These are phyloP conservation scores for Fragaria iinumae DNA, from an alignment of 306 rosid genomes.

Conservation along the genomic window DNA sequence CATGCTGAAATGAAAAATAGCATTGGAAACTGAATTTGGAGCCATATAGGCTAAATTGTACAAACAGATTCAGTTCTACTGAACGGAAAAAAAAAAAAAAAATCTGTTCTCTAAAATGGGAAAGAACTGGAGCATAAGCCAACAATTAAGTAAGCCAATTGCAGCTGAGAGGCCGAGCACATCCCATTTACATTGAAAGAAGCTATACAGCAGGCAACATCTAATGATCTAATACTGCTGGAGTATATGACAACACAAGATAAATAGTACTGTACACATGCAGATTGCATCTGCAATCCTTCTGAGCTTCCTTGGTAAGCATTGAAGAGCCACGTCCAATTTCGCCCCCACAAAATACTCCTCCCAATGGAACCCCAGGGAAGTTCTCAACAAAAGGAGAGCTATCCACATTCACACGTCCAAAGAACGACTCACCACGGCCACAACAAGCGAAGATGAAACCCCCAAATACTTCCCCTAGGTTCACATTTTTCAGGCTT, in stretches of 20 bases:
- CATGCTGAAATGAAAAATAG: background rate
- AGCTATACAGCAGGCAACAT: constrained; percentile 2
- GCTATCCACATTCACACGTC: constrained; percentile 49
- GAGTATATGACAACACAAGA: constrained; percentile 54
- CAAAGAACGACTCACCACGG: constrained; percentile 62
- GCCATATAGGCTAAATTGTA: background rate
- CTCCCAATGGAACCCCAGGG: constrained; percentile 58
- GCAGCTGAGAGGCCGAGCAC: background rate
- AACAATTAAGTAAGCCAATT: background rate
- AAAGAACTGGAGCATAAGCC: background rate
- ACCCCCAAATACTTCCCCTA: constrained; percentile 57
- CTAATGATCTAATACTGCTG: constrained; percentile 28
- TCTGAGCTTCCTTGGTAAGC: constrained; percentile 31
- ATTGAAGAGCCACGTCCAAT: constrained; percentile 51
- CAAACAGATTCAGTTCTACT: background rate
- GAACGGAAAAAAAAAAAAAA: background rate
- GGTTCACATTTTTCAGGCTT: constrained; percentile 42
- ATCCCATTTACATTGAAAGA: background rate
- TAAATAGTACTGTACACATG: constrained; percentile 66
- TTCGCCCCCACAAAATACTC: constrained; percentile 74
- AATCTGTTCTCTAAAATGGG: background rate
- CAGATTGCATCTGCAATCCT: constrained; percentile 43
- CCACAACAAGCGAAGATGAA: constrained; percentile 62
- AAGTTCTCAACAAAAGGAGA: constrained; percentile 56
- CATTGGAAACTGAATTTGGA: background rate